Evolutionary conservation across 148 eudicot species (phyloP).

Genomic region (Mesembryanthemum crystallinum): DNA sequence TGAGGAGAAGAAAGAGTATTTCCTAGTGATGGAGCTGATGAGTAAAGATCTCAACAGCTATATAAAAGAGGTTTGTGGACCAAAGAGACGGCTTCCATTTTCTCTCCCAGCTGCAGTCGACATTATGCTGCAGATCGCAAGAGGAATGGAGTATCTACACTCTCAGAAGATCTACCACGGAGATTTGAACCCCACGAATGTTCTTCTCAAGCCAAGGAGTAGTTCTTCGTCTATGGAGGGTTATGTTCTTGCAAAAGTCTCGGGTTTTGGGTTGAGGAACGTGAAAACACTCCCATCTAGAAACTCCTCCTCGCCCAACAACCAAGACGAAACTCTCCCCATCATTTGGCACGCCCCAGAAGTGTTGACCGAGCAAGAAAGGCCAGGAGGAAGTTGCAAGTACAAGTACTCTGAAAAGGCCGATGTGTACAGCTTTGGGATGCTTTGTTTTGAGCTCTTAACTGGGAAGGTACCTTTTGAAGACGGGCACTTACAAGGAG

Average conservation of each 20-base stretch:
- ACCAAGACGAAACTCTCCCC: slow-evolving; percentile 27
- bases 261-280: slow-evolving; percentile 49
- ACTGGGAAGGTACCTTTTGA: slow-evolving; percentile 68
- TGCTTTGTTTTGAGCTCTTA: slow-evolving; percentile 63
- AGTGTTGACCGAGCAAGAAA: slow-evolving; percentile 58
- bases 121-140: slow-evolving; percentile 68
- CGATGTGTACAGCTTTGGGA: slow-evolving; percentile 72
- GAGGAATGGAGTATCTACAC: slow-evolving; percentile 73
- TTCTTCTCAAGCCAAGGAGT: slow-evolving; percentile 48
- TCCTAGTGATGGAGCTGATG: slow-evolving; percentile 61
- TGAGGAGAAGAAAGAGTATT: slow-evolving; percentile 52
- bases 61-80: slow-evolving; percentile 48
- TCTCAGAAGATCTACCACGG: slow-evolving; percentile 55
- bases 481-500: slow-evolving; percentile 64
- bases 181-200: slow-evolving; percentile 53
- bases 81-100: slow-evolving; percentile 47
- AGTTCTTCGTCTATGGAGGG: slow-evolving; percentile 40
- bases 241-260: slow-evolving; percentile 43
- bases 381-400: slow-evolving; percentile 31
- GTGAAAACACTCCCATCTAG: slow-evolving; percentile 30
- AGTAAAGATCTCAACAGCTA: slow-evolving; percentile 41
- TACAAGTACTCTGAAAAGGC: slow-evolving; percentile 53
- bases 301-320: slow-evolving; percentile 15
- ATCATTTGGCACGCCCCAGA: slow-evolving; percentile 69
- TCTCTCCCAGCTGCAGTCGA: slow-evolving; percentile 57